These are phyloP conservation scores for Metroxylon sagu DNA, from an alignment of 176 grass and related monocot species.

Conservation along the genomic window DNA sequence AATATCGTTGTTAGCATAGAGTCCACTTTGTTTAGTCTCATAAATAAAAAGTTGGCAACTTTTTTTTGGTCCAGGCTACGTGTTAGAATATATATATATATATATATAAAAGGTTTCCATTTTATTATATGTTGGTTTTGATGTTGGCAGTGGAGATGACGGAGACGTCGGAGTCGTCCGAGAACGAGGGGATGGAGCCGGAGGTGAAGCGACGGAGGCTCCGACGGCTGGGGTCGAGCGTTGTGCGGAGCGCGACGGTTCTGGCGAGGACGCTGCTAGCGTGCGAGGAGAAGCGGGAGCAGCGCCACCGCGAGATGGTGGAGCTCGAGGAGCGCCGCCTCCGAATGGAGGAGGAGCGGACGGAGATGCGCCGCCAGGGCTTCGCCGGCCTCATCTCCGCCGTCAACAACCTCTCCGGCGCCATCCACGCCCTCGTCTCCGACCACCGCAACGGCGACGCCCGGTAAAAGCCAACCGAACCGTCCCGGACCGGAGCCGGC, in stretches of 20 bases:
- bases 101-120: not conserved
- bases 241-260: conserved; percentile 86
- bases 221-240: conserved; percentile 64
- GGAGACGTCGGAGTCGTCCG: conserved; percentile 50
- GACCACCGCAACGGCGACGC: conserved; percentile 68
- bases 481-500: not conserved
- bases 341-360: conserved; percentile 70
- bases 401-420: conserved; percentile 77
- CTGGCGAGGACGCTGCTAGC: conserved; percentile 67
- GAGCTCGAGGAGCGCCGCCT: conserved; percentile 86
- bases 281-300: conserved; percentile 95
- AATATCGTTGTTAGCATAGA: no score
- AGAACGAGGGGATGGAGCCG: conserved; percentile 45
- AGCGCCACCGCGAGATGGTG: conserved; percentile 74
- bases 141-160: conserved; percentile 46
- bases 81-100: not conserved
- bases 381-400: conserved; percentile 71
- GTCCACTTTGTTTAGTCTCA: no score
- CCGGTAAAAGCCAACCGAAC: not conserved
- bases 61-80: not conserved
- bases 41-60: not conserved
- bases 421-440: conserved; percentile 80
- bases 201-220: conserved; percentile 62
- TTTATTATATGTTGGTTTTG: no score
- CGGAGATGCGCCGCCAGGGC: conserved; percentile 81